phyloP scores from a whole-genome alignment of 768 basidiomycete species.

The Leucocoprinus sp. region DNA sequence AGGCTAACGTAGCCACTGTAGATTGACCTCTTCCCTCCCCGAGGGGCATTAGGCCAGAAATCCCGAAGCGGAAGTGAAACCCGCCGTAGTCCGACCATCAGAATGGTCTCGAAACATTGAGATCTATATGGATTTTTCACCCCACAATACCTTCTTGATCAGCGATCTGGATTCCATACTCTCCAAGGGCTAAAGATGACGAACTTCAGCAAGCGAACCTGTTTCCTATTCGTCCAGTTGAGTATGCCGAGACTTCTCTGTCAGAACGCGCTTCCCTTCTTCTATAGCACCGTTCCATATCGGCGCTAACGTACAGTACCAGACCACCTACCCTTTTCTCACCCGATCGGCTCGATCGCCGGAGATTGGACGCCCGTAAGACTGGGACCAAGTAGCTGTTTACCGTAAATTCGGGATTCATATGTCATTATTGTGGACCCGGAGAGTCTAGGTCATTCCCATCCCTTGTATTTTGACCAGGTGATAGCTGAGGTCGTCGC shows the following conservation, averaged over 20 bases:
- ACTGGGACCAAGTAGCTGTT: not conserved
- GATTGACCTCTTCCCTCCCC: no score
- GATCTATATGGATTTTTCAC: no score
- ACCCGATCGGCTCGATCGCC: constrained; percentile 1
- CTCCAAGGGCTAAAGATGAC: no score
- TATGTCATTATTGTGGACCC: not conserved
- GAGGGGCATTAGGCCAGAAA: no score
- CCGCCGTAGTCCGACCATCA: no score
- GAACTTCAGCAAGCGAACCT: no score
- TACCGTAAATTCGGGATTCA: not conserved
- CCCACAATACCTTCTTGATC: no score
- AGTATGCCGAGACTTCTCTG: constrained; percentile 1
- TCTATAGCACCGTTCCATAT: not conserved
- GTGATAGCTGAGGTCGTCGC: no score
- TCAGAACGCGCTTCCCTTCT: not conserved
- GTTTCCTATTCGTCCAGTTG: not conserved
- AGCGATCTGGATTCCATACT: no score
- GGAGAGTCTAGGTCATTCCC: not conserved
- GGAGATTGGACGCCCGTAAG: constrained; percentile 1
- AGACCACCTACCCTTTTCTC: not conserved
- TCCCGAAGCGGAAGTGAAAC: no score
- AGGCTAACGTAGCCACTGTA: no score
- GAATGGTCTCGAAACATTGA: no score
- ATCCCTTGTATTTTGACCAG: not conserved
- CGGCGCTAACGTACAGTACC: constrained; percentile 4